A percentile compares a stretch with the other conserved stretches of the same genome.
These are phyloP conservation scores for Hemisphaericaspora lyxosophila DNA, from an alignment of 1,139 yeast species.

Conservation along the genomic window DNA sequence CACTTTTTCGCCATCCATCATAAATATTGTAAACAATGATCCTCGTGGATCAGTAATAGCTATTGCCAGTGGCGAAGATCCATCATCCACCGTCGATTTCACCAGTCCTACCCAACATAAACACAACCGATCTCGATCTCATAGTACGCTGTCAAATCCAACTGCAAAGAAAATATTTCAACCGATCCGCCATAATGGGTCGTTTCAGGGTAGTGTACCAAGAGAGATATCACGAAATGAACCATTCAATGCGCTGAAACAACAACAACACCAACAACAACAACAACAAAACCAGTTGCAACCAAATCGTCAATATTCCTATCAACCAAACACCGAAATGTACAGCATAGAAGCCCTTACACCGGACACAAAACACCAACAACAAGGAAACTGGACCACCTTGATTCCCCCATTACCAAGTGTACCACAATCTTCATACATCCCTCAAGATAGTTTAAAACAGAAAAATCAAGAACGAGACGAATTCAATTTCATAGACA, in stretches of 20 bases:
- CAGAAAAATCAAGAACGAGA: slow-evolving; percentile 5
- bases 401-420: slow-evolving; percentile 23
- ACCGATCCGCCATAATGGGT: slow-evolving; percentile 13
- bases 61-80: slow-evolving; percentile 1
- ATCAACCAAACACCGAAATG: slow-evolving; percentile 2
- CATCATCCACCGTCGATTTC: no score
- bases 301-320: slow-evolving; percentile 1
- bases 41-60: slow-evolving; percentile 10
- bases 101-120: background rate
- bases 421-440: slow-evolving; percentile 6
- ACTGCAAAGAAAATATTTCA: slow-evolving; percentile 9
- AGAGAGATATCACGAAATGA: no score
- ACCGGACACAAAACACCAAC: no score
- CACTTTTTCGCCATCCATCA: slow-evolving; percentile 5
- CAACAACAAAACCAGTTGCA: slow-evolving; percentile 2
- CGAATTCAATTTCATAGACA: slow-evolving; percentile 12
- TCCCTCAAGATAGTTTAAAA: slow-evolving; percentile 4
- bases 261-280: slow-evolving; percentile 1
- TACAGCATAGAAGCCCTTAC: no score
- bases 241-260: no score
- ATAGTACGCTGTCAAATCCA: slow-evolving; percentile 5
- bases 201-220: slow-evolving; percentile 5
- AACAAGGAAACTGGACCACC: slow-evolving; percentile 19
- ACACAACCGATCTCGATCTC: slow-evolving; percentile 11
- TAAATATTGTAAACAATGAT: slow-evolving; percentile 10